Percentiles rank a stretch among this genome's conserved stretches.
Conservation (phyloP, 2,329 filamentous ascomycete species). For the Onygena corvina region DNA sequence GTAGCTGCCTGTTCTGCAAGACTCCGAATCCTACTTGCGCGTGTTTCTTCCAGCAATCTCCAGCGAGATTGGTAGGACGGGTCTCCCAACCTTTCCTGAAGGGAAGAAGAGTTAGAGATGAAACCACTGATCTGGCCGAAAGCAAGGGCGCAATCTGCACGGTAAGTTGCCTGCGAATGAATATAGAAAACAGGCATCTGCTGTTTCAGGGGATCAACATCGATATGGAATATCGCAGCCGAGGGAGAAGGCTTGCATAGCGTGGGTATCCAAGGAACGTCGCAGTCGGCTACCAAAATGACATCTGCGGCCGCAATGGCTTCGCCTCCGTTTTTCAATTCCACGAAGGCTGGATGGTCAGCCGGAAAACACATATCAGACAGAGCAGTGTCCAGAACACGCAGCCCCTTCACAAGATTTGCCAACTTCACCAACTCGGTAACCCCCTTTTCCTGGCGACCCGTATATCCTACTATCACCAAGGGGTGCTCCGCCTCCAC, state of each 20-base stretch:
- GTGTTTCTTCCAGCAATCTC: conserved; percentile 44
- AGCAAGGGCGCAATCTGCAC: conserved; percentile 52
- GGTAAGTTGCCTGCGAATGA: conserved; percentile 51
- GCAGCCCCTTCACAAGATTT: conserved; percentile 37
- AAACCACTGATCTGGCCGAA: conserved; percentile 58
- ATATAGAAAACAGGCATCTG: conserved; percentile 66
- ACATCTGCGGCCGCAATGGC: conserved; percentile 65
- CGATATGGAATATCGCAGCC: conserved; percentile 53
- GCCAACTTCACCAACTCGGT: conserved; percentile 37
- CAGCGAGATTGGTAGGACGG: conserved; percentile 38
- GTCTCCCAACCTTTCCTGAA: conserved; percentile 35
- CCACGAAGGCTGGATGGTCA: conserved; percentile 46
- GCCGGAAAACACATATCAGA: conserved; percentile 42
- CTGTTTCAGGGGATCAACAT: conserved; percentile 57
- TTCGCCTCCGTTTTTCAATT: conserved; percentile 64
- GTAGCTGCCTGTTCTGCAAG: conserved; percentile 47
- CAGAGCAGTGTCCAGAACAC: conserved; percentile 42
- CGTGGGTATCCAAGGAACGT: conserved; percentile 89
- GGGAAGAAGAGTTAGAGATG: conserved; percentile 38
- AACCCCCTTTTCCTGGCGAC: conserved; percentile 35
- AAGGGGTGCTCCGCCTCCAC: conserved; percentile 38
- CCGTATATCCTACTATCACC: conserved; percentile 41
- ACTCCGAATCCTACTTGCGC: conserved; percentile 46
- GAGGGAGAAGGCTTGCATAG: conserved; percentile 47
- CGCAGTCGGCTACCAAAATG: conserved; percentile 75